These are phyloP conservation scores for Gloeostereum incarnatum DNA, from an alignment of 768 basidiomycete species.

Conservation along the genomic window DNA sequence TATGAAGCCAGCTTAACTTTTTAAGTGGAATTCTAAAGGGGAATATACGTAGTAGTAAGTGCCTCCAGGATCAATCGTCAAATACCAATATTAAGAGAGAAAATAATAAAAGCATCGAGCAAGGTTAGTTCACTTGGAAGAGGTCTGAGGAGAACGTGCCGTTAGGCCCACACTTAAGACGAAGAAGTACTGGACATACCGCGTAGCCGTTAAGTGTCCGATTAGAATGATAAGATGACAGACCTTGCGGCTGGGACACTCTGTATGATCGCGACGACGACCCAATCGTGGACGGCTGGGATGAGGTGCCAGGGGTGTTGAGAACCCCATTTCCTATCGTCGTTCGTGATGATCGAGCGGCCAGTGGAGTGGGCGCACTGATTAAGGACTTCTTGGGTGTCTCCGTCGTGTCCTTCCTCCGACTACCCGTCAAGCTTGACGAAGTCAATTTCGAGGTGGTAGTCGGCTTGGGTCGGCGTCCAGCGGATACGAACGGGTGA, in stretches of 20 bases:
- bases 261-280: conserved; percentile 60
- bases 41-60: too few species aligned
- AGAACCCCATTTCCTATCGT: conserved; percentile 35
- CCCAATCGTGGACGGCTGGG: conserved; percentile 46
- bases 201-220: conserved; percentile 64
- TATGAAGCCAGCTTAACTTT: too few species aligned
- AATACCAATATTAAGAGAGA: too few species aligned
- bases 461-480: conserved; percentile 45
- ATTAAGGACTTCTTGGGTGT: conserved; percentile 89
- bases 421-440: conserved; percentile 41
- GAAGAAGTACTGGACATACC: conserved; percentile 20
- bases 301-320: conserved; percentile 52
- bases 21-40: too few species aligned
- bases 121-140: too few species aligned
- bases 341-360: conserved; percentile 63
- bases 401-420: conserved; percentile 44
- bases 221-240: conserved; percentile 69
- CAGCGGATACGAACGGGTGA: conserved; percentile 78
- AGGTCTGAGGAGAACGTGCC: too few species aligned
- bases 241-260: conserved; percentile 57
- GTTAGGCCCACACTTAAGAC: too few species aligned
- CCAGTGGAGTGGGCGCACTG: conserved; percentile 80
- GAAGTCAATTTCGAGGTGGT: conserved; percentile 52
- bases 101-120: too few species aligned
- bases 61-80: too few species aligned